Evolutionary conservation across 2,329 filamentous ascomycete species (phyloP), one percentile per base, ranked within the genome.

Genomic region (Fusarium nurragi): DNA sequence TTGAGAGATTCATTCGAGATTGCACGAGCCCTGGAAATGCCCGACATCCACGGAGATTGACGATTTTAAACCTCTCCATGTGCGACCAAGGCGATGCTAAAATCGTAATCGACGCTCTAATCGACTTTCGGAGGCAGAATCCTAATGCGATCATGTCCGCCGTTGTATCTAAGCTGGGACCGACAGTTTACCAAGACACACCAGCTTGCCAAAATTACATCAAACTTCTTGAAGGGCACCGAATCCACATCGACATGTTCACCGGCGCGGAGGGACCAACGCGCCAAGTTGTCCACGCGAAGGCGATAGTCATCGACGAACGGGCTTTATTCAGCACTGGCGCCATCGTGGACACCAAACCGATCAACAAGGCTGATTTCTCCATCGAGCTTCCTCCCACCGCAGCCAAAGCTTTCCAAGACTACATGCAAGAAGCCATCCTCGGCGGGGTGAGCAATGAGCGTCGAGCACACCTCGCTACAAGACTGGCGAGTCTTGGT

Each of bases 21-120:
- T 34, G 6, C 8, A 34, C 4, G n/a, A 1, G 8, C 10, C 14
- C 16, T 4, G 2, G 3, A 4, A 16, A 9, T 4, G 1, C 11
- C 0, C 14, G 22, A 4, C 11, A n/a, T 4, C 21, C 28, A 6
- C 54, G 50, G 10, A 16, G 28, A 39, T 10, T 55, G 12, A 47
- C 54, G 3, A n/a, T 56, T n/a, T 6, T 56, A 2, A 57, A 55
- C 4, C 28, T 57, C 0, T 57, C 54, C 0, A 40, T 57, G 50
- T 57, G 50, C 22, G 54, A 57, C 6, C 54, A 55, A 6, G 54
- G 50, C 3, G 39, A 57, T 10, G 54, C 54, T 5, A 40, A 55
- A 14, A 28, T 55, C 4, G 54, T 57, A 4, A 5, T 57, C 3
- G 50, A 57, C 2, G 39, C 50, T 1, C 12, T 55, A 1, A 3